Evolutionary conservation across 75 land plant genomes (phyloP), one percentile per base, ranked within the genome.

Genomic region (Selaginella moellendorffii): DNA sequence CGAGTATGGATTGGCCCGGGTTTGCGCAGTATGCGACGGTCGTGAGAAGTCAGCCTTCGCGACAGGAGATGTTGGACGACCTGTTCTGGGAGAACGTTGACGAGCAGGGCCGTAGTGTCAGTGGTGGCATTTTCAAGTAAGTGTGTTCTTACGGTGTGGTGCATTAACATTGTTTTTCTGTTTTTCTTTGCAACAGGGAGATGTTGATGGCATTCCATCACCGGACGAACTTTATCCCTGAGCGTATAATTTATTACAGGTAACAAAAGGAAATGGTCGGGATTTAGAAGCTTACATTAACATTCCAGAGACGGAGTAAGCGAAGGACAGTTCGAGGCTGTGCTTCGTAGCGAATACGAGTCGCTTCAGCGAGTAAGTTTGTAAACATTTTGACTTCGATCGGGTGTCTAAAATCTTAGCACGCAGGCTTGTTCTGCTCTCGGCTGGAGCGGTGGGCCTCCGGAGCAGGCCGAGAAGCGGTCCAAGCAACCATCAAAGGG

Each of bases 241-340:
- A 71, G 30, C 61, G 73, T 8, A 71, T 71, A 52, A 28, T 71
- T 28, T 71, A 68, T 53, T 71, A 71, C 70, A 71, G 73, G 73
- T 71, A 67, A 60, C n/a, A n/a, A 9, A 53, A 21, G 52, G 23
- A 64, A 22, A 19, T 31, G 1, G 18, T 19, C 1, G 56, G 10
- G 62, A 24, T 66, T 61, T 61, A 18, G 27, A 19, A 17, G 28
- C 12, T 26, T 2, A 0, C 18, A 31, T n/a, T 18, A 1, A 21
- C 54, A 24, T 27, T 28, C 21, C 63, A 74, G 77, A 53, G 78
- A 76, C 68, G 78, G 78, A 29, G 78, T 76, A 10, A 67, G 77
- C 61, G 78, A 76, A 0, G 78, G 63, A 1, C 71, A 67, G 62
- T 76, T 76, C 29, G 71, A 76, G 26, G 51, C 31, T 26, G 77